Evolutionary conservation across 1,139 yeast species (phyloP).

Genomic region (Hansenula lynferdii): DNA sequence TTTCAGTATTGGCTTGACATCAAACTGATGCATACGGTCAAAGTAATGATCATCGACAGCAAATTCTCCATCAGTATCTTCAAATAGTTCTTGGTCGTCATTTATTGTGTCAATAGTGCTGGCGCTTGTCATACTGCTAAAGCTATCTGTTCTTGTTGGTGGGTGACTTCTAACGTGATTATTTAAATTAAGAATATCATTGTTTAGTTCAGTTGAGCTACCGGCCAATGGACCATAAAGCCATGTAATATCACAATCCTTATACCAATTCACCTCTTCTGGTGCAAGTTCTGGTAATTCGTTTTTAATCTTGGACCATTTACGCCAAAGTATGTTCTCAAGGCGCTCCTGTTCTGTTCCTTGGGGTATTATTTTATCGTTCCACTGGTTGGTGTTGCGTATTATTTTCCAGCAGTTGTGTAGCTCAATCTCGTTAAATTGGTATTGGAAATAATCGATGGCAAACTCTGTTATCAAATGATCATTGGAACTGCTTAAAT

Average conservation of each 20-base stretch:
- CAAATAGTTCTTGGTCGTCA: neutral
- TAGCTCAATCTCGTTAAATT: constrained; percentile 19
- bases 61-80: neutral
- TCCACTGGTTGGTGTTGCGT: constrained; percentile 8
- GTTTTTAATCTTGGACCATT: constrained; percentile 71
- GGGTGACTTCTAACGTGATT: neutral
- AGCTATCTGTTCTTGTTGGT: constrained; percentile 1
- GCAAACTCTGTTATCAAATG: constrained; percentile 12
- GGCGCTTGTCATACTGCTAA: constrained; percentile 1
- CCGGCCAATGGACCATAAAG: constrained; percentile 59
- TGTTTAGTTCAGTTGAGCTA: neutral
- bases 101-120: neutral
- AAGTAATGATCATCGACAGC: constrained; percentile 1
- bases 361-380: constrained; percentile 14
- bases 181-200: neutral
- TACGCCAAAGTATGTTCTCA: constrained; percentile 80
- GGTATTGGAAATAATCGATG: constrained; percentile 23
- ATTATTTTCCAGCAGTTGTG: constrained; percentile 24
- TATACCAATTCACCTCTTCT: constrained; percentile 71
- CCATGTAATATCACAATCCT: constrained; percentile 77
- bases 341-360: constrained; percentile 39
- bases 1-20: constrained; percentile 2
- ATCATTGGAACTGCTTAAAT: constrained; percentile 8
- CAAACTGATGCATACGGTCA: neutral
- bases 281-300: constrained; percentile 63